phyloP scores from a whole-genome alignment of 177 flowering plant genomes.

The Tripterygium wilfordii region DNA sequence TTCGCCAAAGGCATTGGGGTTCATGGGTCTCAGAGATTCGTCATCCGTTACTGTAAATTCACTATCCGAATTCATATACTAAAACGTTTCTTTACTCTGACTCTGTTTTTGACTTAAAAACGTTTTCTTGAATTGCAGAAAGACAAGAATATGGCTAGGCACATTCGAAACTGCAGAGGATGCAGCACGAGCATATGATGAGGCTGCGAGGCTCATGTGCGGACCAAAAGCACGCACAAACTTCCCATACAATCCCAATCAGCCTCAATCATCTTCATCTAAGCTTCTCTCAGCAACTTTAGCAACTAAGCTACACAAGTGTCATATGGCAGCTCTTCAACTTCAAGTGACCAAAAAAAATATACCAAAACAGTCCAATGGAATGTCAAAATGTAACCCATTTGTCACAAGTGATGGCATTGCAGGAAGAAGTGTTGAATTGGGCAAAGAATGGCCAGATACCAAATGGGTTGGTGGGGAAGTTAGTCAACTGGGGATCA shows the following conservation, averaged over 20 bases:
- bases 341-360: constrained; percentile 17
- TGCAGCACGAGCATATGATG: constrained; percentile 70
- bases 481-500: background rate
- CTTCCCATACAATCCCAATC: constrained; percentile 42
- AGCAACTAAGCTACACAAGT: constrained; percentile 58
- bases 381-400: background rate
- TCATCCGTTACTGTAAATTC: constrained; percentile 47
- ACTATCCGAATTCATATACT: background rate
- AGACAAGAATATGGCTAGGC: constrained; percentile 74
- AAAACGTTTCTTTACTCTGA: background rate
- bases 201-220: constrained; percentile 70
- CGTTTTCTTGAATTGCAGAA: constrained; percentile 21
- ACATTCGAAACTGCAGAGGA: constrained; percentile 78
- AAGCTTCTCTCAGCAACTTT: constrained; percentile 54
- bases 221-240: constrained; percentile 59
- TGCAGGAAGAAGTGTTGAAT: constrained; percentile 3
- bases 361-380: background rate
- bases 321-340: constrained; percentile 50
- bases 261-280: constrained; percentile 33
- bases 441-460: constrained; percentile 8
- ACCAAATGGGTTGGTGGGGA: constrained; percentile 9
- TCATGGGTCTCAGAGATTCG: constrained; percentile 67
- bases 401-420: constrained; percentile 2
- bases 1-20: constrained; percentile 57
- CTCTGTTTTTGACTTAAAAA: background rate